Evolutionary conservation across 345 rosid species (phyloP), one percentile per base, ranked within the genome.

Genomic region (Anacardium occidentale): DNA sequence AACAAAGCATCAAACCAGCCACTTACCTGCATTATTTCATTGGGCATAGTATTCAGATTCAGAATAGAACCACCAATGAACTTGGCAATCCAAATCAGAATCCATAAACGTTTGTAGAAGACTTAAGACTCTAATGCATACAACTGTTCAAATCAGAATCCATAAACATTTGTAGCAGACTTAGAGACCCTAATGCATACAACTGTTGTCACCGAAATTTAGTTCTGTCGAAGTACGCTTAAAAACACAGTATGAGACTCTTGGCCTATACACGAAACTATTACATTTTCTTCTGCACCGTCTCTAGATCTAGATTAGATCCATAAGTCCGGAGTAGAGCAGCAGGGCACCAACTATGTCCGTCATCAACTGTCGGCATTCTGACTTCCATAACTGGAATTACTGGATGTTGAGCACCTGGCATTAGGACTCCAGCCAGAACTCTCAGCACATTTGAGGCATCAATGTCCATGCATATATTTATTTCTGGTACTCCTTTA

Each of bases 361-460:
- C 95, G 62, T 88, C 93, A 62, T 92, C 97, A 62, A 92, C 89
- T 2, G 90, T 90, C 0, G 97, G 98, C 98, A 94, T 84, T 83
- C 97, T 85, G 60, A 92, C 93, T 61, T 90, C 97, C 83, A 94
- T 82, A 20, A 89, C 79, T 7, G 97, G 95, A 74, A 82, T 82
- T 21, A 78, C 88, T 0, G 92, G 95, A 64, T 74, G 89, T 20
- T 76, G 85, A 9, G 68, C 71, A 8, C 93, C 92, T 0, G 95
- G 93, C 79, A 94, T 72, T 64, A 82, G 53, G 10, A 88, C 90
- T 37, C 92, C 94, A 10, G 87, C 93, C 60, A 89, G 72, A 72
- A 88, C 93, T 60, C 94, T 71, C 74, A 92, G 71, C 26, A 83
- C 83, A 55, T 86, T 88, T 0, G 87, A 87, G 0, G 97, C 91